These are phyloP conservation scores for Nemania sp. DNA, from an alignment of 2,329 filamentous ascomycete species.

Conservation along the genomic window DNA sequence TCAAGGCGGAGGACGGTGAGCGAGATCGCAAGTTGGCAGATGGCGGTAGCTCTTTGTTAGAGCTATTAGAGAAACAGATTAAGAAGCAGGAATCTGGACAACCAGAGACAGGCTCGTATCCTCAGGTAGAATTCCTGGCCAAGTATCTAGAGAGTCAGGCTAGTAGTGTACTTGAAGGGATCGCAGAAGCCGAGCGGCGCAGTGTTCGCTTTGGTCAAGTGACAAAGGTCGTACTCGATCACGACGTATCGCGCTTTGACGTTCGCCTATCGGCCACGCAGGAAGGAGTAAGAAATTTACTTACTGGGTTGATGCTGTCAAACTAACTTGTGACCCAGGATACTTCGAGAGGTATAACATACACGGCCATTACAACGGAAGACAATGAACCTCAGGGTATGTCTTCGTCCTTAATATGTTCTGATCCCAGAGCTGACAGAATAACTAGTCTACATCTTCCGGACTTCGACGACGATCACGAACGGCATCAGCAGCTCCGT, in stretches of 20 bases:
- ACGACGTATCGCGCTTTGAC: constrained; percentile 56
- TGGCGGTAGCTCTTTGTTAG: constrained; percentile 49
- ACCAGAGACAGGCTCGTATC: constrained; percentile 54
- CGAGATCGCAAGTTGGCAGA: constrained; percentile 50
- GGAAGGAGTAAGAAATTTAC: constrained; percentile 42
- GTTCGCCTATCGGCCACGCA: constrained; percentile 55
- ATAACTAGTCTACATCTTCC: constrained; percentile 60
- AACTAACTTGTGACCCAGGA: constrained; percentile 36
- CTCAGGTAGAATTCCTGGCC: constrained; percentile 66
- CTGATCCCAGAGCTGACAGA: not conserved
- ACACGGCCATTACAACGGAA: constrained; percentile 49
- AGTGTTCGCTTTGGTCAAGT: constrained; percentile 68
- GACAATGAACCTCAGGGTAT: constrained; percentile 43
- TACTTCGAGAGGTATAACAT: constrained; percentile 41
- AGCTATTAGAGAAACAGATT: constrained; percentile 54
- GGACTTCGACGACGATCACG: constrained; percentile 53
- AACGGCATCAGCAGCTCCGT: constrained; percentile 61
- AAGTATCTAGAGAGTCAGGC: constrained; percentile 61
- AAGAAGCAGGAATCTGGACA: constrained; percentile 51
- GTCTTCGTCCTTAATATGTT: not conserved
- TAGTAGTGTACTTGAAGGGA: constrained; percentile 64
- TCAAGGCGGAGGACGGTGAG: constrained; percentile 55
- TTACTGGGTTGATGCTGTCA: not conserved
- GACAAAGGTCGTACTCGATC: constrained; percentile 48
- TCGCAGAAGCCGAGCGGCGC: constrained; percentile 70